phyloP scores from a whole-genome alignment of 2,329 filamentous ascomycete genomes.

The Ophiocordyceps polyrhachis-furcata region DNA sequence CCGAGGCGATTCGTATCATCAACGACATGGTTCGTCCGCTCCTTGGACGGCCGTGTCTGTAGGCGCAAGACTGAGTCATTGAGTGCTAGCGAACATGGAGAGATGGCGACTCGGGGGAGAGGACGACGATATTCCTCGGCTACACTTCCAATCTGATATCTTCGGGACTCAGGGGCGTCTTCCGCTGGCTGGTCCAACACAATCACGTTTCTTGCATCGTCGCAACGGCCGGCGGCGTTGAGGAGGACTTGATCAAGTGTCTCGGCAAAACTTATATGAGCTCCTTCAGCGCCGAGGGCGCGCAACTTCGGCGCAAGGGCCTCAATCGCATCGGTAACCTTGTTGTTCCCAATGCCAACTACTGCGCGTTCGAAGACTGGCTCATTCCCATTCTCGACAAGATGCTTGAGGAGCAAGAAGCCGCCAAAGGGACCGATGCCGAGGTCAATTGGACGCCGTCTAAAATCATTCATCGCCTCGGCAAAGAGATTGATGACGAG shows the following conservation, averaged over 20 bases:
- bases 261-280: constrained; percentile 86
- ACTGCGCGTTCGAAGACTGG: constrained; percentile 97
- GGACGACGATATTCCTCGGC: constrained; percentile 87
- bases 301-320: constrained; percentile 62
- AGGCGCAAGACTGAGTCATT: background rate
- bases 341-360: constrained; percentile 84
- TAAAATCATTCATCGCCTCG: constrained; percentile 75
- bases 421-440: constrained; percentile 46
- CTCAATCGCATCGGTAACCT: constrained; percentile 94
- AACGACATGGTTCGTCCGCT: constrained; percentile 64
- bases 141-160: constrained; percentile 98
- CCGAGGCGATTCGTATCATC: constrained; percentile 77
- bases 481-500: constrained; percentile 87
- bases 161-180: constrained; percentile 75
- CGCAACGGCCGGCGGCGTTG: constrained; percentile 84
- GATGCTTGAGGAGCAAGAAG: constrained; percentile 89
- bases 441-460: constrained; percentile 83
- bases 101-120: constrained; percentile 58
- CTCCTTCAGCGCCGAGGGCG: constrained; percentile 61
- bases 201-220: constrained; percentile 85
- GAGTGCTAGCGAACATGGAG: constrained; percentile 47
- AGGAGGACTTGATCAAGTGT: constrained; percentile 98
- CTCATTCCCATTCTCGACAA: constrained; percentile 83
- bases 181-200: constrained; percentile 87
- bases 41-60: background rate